A percentile compares a stretch with the other conserved stretches of the same genome.
These are phyloP conservation scores for Zychaea mexicana DNA, from an alignment of 371 early-diverging fungal genomes.

Conservation along the genomic window DNA sequence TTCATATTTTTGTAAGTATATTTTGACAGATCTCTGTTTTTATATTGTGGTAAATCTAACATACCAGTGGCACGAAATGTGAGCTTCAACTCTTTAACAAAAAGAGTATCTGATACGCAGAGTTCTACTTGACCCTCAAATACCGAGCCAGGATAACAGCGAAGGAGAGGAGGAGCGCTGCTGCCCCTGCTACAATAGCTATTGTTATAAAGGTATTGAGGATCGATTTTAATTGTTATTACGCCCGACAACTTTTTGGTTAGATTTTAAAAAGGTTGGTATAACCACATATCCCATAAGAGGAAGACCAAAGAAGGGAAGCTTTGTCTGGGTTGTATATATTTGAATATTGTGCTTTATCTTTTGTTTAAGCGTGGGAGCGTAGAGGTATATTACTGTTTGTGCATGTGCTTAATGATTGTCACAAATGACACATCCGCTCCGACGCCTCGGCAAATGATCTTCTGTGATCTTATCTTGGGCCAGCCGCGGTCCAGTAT, in stretches of 20 bases:
- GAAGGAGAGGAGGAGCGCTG: too few relatives aligned
- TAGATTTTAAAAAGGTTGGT: not conserved
- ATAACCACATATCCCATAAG: too few relatives aligned
- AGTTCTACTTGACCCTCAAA: not conserved
- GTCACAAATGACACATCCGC: not conserved
- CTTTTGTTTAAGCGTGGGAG: too few relatives aligned
- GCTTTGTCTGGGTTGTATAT: too few relatives aligned
- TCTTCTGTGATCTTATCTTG: not conserved
- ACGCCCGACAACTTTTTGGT: not conserved
- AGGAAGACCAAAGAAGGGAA: too few relatives aligned
- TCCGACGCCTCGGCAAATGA: not conserved
- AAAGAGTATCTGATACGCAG: not conserved
- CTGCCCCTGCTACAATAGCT: too few relatives aligned
- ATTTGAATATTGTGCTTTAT: too few relatives aligned
- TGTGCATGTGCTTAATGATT: too few relatives aligned
- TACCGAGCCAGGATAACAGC: not conserved
- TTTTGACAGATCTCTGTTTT: not conserved
- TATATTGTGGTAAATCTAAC: too few relatives aligned
- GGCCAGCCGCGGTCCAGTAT: too few relatives aligned
- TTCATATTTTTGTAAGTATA: not conserved
- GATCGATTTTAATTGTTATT: not conserved
- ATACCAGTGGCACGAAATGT: not conserved
- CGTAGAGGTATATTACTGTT: not conserved
- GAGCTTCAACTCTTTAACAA: not conserved
- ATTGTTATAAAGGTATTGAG: not conserved